phyloP scores from a whole-genome alignment of 1,284 basidiomycete species.

The Sporisorium scitamineum region DNA sequence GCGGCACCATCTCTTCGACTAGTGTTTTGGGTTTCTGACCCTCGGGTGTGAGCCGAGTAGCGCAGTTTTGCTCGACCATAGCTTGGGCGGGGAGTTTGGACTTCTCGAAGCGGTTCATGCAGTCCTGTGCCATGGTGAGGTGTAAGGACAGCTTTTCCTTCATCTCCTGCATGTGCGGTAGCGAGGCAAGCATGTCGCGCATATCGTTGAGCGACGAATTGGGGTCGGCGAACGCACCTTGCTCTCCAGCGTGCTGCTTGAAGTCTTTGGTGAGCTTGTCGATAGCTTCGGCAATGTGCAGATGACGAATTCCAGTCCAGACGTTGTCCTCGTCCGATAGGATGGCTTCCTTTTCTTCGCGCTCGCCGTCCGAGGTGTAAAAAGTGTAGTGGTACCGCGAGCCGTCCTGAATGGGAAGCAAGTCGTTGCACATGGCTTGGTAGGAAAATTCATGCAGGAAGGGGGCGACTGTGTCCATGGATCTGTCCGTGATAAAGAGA shows the following conservation, averaged over 20 bases:
- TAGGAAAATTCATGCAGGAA: slow-evolving; percentile 98
- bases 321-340: slow-evolving; percentile 88
- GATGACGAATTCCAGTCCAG: slow-evolving; percentile 91
- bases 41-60: slow-evolving; percentile 65
- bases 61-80: slow-evolving; percentile 83
- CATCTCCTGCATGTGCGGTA: slow-evolving; percentile 95
- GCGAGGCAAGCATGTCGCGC: slow-evolving; percentile 96
- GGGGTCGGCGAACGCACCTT: slow-evolving; percentile 80
- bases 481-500: slow-evolving; percentile 91
- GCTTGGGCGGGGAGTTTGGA: slow-evolving; percentile 87
- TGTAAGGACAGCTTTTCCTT: slow-evolving; percentile 97
- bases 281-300: slow-evolving; percentile 98
- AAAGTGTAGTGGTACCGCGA: slow-evolving; percentile 81
- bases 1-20: slow-evolving; percentile 98
- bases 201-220: slow-evolving; percentile 92
- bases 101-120: slow-evolving; percentile 91
- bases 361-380: slow-evolving; percentile 73
- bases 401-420: slow-evolving; percentile 85
- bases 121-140: slow-evolving; percentile 96
- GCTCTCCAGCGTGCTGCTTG: slow-evolving; percentile 90
- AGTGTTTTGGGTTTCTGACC: slow-evolving; percentile 71
- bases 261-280: slow-evolving; percentile 96
- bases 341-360: slow-evolving; percentile 86
- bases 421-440: slow-evolving; percentile 97
- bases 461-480: slow-evolving; percentile 92